These are phyloP conservation scores for Tanacetum coccineum DNA, from an alignment of 129 eudicot genomes.

Conservation along the genomic window DNA sequence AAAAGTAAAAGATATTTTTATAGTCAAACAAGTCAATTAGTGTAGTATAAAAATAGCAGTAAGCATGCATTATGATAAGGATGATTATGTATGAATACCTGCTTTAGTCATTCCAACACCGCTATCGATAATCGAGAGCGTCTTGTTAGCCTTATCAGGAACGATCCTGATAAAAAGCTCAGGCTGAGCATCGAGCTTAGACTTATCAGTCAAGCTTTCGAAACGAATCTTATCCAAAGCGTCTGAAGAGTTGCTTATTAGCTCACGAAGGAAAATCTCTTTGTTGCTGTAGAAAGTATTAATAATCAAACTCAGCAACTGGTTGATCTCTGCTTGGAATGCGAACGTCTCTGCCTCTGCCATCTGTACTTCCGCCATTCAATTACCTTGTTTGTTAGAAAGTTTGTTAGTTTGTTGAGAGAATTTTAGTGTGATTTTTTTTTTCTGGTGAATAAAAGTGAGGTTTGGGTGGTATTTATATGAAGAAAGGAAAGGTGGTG, in stretches of 20 bases:
- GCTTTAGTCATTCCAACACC: slow-evolving; percentile 96
- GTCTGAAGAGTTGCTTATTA: slow-evolving; percentile 80
- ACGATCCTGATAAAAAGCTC: slow-evolving; percentile 79
- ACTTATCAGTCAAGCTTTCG: slow-evolving; percentile 77
- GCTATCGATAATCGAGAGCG: slow-evolving; percentile 75
- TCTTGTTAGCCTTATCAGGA: slow-evolving; percentile 84
- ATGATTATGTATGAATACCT: too few species aligned
- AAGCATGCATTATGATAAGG: too few species aligned
- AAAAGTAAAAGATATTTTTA: too few species aligned
- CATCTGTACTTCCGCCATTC: slow-evolving; percentile 54
- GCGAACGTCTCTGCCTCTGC: slow-evolving; percentile 62
- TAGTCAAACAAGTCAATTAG: too few species aligned
- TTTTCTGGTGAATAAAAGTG: not conserved
- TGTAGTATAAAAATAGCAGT: too few species aligned
- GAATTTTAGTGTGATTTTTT: not conserved
- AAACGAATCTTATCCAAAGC: slow-evolving; percentile 85
- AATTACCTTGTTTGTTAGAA: not conserved
- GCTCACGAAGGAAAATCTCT: slow-evolving; percentile 76
- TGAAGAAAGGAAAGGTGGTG: slow-evolving; percentile 17
- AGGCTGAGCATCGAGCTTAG: slow-evolving; percentile 80
- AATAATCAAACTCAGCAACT: slow-evolving; percentile 63
- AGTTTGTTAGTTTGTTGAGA: not conserved
- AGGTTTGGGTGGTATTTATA: slow-evolving; percentile 11
- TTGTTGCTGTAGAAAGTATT: slow-evolving; percentile 85
- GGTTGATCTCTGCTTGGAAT: slow-evolving; percentile 80